phyloP scores from a whole-genome alignment of 352 stramenopile genomes.

The Phytophthora melonis region DNA sequence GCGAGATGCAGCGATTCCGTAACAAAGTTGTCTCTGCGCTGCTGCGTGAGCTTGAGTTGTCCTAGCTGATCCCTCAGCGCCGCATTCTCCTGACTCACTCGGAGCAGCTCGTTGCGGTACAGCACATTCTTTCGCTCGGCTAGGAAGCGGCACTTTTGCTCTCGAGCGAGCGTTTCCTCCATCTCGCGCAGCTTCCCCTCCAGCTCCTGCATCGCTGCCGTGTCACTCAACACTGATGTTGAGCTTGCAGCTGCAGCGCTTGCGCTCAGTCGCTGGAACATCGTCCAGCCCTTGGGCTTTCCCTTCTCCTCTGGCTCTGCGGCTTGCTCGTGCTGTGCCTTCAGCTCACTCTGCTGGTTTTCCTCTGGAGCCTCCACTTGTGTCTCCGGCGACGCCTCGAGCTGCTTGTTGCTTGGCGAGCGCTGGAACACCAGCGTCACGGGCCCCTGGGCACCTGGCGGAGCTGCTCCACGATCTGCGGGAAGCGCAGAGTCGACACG shows the following conservation, averaged over 20 bases:
- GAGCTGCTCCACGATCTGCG: slow-evolving; percentile 70
- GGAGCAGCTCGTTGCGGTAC: slow-evolving; percentile 73
- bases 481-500: slow-evolving; percentile 47
- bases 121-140: slow-evolving; percentile 80
- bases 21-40: slow-evolving; percentile 39
- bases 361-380: slow-evolving; percentile 22
- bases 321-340: slow-evolving; percentile 18
- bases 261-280: slow-evolving; percentile 51
- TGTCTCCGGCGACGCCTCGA: slow-evolving; percentile 10
- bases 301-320: slow-evolving; percentile 17
- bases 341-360: slow-evolving; percentile 6
- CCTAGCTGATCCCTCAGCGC: slow-evolving; percentile 53
- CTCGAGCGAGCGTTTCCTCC: slow-evolving; percentile 57
- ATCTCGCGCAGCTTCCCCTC: slow-evolving; percentile 39
- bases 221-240: slow-evolving; percentile 1
- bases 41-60: slow-evolving; percentile 25
- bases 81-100: slow-evolving; percentile 66
- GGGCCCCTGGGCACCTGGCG: slow-evolving; percentile 48
- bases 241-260: slow-evolving; percentile 25
- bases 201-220: slow-evolving; percentile 37
- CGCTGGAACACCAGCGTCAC: slow-evolving; percentile 61
- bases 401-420: slow-evolving; percentile 1
- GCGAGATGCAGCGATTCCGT: slow-evolving; percentile 49
- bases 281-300: slow-evolving; percentile 44
- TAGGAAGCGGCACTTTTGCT: slow-evolving; percentile 79